Percentiles rank a stretch among this genome's conserved stretches.
phyloP scores from a whole-genome alignment of 495 filamentous ascomycete species.

The Aspergillus olivimuriae region DNA sequence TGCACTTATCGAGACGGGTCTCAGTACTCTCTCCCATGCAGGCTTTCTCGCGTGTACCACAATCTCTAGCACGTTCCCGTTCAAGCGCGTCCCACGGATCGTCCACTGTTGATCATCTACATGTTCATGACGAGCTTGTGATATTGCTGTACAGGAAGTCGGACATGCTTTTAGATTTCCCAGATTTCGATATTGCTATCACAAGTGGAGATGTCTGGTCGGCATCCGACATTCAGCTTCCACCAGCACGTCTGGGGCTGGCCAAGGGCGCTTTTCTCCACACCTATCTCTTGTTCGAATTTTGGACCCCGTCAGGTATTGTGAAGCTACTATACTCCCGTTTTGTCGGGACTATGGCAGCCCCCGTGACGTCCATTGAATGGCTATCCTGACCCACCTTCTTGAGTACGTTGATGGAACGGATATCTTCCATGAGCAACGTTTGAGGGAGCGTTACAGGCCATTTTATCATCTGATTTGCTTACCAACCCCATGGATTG shows the following conservation, averaged over 20 bases:
- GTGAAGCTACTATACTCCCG: slow-evolving; percentile 19
- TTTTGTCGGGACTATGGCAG: slow-evolving; percentile 19
- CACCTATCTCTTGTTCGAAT: slow-evolving; percentile 5
- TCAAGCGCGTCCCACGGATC: not conserved
- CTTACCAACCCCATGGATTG: too few species aligned
- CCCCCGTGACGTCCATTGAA: slow-evolving; percentile 14
- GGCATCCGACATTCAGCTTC: not conserved
- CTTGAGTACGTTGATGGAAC: slow-evolving; percentile 21
- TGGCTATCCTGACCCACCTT: slow-evolving; percentile 22
- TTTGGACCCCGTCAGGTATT: slow-evolving; percentile 15
- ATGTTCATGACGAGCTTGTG: not conserved
- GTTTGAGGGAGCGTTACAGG: slow-evolving; percentile 12
- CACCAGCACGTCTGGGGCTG: not conserved
- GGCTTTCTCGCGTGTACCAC: not conserved
- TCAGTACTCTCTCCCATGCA: not conserved
- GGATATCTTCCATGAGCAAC: slow-evolving; percentile 16
- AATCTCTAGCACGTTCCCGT: not conserved
- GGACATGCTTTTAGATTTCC: not conserved
- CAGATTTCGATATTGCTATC: not conserved
- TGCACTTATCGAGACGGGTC: not conserved
- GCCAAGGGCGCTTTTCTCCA: not conserved
- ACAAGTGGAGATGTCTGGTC: not conserved
- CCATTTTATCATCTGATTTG: slow-evolving; percentile 16
- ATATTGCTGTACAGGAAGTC: not conserved
- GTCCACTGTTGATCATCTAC: not conserved